These are phyloP conservation scores for Hygrophorus pudorinus DNA, from an alignment of 768 basidiomycete genomes.

Conservation along the genomic window DNA sequence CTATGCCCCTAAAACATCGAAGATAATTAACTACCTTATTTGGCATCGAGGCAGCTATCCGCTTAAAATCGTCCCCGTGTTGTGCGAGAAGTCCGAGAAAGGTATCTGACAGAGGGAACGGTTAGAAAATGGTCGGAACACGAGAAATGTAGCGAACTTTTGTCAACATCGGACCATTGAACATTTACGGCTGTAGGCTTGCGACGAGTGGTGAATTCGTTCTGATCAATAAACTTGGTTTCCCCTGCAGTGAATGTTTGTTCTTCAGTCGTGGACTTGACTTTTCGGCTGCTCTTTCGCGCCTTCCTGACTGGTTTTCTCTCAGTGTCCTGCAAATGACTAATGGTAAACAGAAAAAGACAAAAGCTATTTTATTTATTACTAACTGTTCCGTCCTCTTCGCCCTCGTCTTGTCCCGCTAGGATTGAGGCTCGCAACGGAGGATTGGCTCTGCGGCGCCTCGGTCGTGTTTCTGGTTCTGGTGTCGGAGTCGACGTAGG, in stretches of 20 bases:
- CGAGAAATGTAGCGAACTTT: slow-evolving; percentile 29
- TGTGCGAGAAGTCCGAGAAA: slow-evolving; percentile 49
- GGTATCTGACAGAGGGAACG: slow-evolving; percentile 23
- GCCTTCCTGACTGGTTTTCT: slow-evolving; percentile 26
- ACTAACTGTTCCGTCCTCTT: slow-evolving; percentile 15
- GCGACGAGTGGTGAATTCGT: slow-evolving; percentile 6
- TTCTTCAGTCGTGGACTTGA: slow-evolving; percentile 27
- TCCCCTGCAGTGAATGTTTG: slow-evolving; percentile 17
- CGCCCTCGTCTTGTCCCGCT: slow-evolving; percentile 24
- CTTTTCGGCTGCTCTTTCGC: slow-evolving; percentile 29
- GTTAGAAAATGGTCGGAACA: background rate
- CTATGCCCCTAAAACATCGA: background rate
- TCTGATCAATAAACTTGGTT: slow-evolving; percentile 20
- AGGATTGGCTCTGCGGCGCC: slow-evolving; percentile 28
- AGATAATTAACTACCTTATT: slow-evolving; percentile 35
- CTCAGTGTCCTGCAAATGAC: slow-evolving; percentile 20
- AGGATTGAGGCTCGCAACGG: slow-evolving; percentile 18
- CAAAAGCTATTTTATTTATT: slow-evolving; percentile 8
- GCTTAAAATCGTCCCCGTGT: slow-evolving; percentile 57
- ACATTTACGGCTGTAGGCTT: slow-evolving; percentile 20
- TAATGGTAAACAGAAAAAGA: slow-evolving; percentile 4
- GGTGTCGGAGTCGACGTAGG: slow-evolving; percentile 56
- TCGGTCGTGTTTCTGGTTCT: slow-evolving; percentile 45
- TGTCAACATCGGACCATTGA: slow-evolving; percentile 62
- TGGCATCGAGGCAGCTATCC: slow-evolving; percentile 60